Evolutionary conservation across 495 filamentous ascomycete species (phyloP).

Genomic region (Daldinia grandis): DNA sequence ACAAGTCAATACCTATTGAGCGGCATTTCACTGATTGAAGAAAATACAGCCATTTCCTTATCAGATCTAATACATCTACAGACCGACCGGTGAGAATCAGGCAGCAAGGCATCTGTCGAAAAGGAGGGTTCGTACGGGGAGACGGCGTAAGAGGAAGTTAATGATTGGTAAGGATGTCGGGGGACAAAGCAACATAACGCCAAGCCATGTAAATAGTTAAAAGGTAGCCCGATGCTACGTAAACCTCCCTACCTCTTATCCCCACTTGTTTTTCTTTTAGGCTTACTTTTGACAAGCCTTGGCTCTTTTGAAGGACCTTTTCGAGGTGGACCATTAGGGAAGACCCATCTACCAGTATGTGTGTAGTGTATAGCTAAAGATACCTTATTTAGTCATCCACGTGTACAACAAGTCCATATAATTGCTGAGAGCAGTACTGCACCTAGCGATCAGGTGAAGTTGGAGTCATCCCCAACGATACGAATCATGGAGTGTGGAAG

Average conservation of each 20-base stretch:
- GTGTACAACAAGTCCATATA: slow-evolving; percentile 9
- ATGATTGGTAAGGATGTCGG: slow-evolving; percentile 8
- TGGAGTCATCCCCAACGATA: slow-evolving; percentile 7
- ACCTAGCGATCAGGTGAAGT: slow-evolving; percentile 4
- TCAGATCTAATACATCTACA: slow-evolving; percentile 14
- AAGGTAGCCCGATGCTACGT: slow-evolving; percentile 35
- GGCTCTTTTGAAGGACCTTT: slow-evolving; percentile 20
- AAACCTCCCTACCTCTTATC: slow-evolving; percentile 21
- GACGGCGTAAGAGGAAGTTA: slow-evolving; percentile 11
- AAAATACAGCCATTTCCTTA: slow-evolving; percentile 17
- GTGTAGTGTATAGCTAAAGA: not conserved
- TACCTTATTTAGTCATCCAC: slow-evolving; percentile 3
- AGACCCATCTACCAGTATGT: slow-evolving; percentile 1
- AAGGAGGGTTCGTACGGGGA: slow-evolving; percentile 15
- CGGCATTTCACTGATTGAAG: slow-evolving; percentile 4
- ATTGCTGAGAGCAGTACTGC: not conserved
- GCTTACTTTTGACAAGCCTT: slow-evolving; percentile 40
- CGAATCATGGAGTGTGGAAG: slow-evolving; percentile 4
- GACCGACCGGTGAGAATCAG: slow-evolving; percentile 42
- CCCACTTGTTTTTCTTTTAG: slow-evolving; percentile 27
- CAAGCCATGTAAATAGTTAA: slow-evolving; percentile 36
- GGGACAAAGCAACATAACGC: slow-evolving; percentile 8
- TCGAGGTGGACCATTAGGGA: not conserved
- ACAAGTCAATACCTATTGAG: slow-evolving; percentile 2
- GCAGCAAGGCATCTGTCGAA: slow-evolving; percentile 26